Evolutionary conservation across 139 green algal genomes (phyloP), one percentile per base, ranked within the genome.

Genomic region (Chlamydomonas incerta): DNA sequence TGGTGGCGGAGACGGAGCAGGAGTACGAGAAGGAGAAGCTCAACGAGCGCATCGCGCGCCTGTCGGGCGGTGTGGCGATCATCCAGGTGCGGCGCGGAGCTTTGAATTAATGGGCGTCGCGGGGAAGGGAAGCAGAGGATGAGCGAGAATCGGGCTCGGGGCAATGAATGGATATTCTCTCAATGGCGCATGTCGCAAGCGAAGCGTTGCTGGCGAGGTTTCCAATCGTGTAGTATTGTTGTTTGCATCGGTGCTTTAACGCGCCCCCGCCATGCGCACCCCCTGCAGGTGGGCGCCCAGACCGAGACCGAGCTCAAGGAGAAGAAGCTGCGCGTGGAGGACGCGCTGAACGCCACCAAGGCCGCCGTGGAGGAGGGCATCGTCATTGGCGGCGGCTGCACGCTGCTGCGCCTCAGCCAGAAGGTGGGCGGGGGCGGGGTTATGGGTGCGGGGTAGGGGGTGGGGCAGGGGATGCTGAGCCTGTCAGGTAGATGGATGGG

Each of bases 231-330:
- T n/a, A n/a, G n/a, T n/a, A n/a, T n/a, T n/a, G n/a, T n/a, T n/a
- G n/a, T n/a, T n/a, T n/a, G n/a, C n/a, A n/a, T n/a, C n/a, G n/a
- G n/a, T n/a, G n/a, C n/a, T n/a, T n/a, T n/a, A n/a, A n/a, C n/a
- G n/a, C n/a, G n/a, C n/a, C n/a, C n/a, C n/a, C n/a, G n/a, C n/a
- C n/a, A n/a, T n/a, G n/a, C n/a, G n/a, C n/a, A n/a, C n/a, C n/a
- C n/a, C n/a, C 15, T 65, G 24, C 94, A 99, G 96, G 97, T 99
- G 34, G 98, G 98, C 85, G 98, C 97, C 31, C 97, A 99, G 90
- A 99, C 98, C 11, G 98, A 99, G 94, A 99, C 98, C 14, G 98
- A 99, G 95, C 95, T 99, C 26, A 99, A 99, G 94, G 98, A 99
- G 94, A 99, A 99, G 96, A 99, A 99, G 95, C 94, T 99, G 85